Evolutionary conservation across 106 monocot species (phyloP), one percentile per base, ranked within the genome.

Genomic region (Dendrobium nobile): DNA sequence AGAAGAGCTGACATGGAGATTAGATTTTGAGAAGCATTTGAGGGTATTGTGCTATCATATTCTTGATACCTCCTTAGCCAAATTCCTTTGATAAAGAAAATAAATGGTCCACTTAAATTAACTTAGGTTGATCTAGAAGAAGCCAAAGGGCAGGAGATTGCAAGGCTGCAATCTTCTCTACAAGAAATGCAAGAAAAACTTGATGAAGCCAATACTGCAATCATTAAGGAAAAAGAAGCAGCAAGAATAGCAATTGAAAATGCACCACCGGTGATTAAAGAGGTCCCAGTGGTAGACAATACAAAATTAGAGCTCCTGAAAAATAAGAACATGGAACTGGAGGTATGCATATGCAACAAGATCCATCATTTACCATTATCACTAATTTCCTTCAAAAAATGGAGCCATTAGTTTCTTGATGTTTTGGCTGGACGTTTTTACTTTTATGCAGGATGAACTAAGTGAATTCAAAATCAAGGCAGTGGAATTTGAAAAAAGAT

Each of bases 1-100:
- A 4, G 99, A 99, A 78, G 99, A 99, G 84, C 93, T 99, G 54
- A 93, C 91, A 64, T 95, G 95, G 95, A 89, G 93, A 79, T 84
- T 99, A 84, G 93, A 99, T 1, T 73, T 95, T 82, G 99, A 99
- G 78, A 99, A 95, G 59, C 92, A 86, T 64, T 61, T 86, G 84
- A 91, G 95, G 93, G 99, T 99, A 90, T 41, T 72, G 20, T 80
- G 31, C 26, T 73, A 84, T 22, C 61, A 58, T 79, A 15, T 73
- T 75, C 47, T 47, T 45, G 45, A 31, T 55, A 20, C 8, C 51
- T 75, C 67, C 41, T 28, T 51, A 41, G 42, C 7, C 27, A 26
- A 61, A 64, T 51, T 82, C 20, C 72, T 77, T 16, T 44, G 43
- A 74, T 59, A 47, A 74, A 5, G 41, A 48, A 0, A 33, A 58